These are phyloP conservation scores for Sanghuangporus weigelae DNA, from an alignment of 1,284 basidiomycete genomes.

Conservation along the genomic window DNA sequence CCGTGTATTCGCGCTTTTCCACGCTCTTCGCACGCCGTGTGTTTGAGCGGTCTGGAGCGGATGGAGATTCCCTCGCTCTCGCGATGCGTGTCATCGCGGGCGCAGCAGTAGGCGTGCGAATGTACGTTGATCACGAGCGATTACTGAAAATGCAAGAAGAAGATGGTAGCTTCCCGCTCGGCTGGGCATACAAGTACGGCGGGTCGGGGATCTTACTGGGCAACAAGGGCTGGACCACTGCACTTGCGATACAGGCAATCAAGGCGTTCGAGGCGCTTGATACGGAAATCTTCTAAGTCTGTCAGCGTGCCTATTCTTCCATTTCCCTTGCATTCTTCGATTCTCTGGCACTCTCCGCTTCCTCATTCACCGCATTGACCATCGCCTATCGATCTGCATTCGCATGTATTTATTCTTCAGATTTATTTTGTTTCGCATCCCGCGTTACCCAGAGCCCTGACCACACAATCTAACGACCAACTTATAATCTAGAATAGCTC, in stretches of 20 bases:
- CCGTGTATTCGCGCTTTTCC: constrained; percentile 2
- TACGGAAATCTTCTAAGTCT: constrained; percentile 6
- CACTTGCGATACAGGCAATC: constrained; percentile 20
- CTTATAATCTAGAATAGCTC: constrained; percentile 13
- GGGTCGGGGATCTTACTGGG: constrained; percentile 19
- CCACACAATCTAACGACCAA: neutral
- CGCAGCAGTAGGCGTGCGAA: constrained; percentile 11
- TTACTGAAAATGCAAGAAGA: constrained; percentile 18
- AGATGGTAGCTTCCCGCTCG: constrained; percentile 19
- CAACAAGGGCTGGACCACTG: constrained; percentile 20
- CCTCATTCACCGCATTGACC: neutral
- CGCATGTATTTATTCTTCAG: constrained; percentile 9
- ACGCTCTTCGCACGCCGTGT: constrained; percentile 12
- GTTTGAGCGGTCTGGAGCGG: constrained; percentile 16
- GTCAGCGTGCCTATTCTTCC: neutral
- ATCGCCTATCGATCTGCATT: neutral
- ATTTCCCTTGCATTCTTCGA: neutral
- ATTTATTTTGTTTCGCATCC: neutral
- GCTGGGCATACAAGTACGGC: constrained; percentile 21
- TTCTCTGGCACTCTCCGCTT: neutral
- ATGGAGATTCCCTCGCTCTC: constrained; percentile 16
- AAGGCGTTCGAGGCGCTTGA: constrained; percentile 14
- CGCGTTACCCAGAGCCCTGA: neutral
- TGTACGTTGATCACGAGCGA: constrained; percentile 14
- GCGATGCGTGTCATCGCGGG: constrained; percentile 21